Conservation (phyloP, 352 stramenopile genomes). For the Pythium folliculosum region DNA sequence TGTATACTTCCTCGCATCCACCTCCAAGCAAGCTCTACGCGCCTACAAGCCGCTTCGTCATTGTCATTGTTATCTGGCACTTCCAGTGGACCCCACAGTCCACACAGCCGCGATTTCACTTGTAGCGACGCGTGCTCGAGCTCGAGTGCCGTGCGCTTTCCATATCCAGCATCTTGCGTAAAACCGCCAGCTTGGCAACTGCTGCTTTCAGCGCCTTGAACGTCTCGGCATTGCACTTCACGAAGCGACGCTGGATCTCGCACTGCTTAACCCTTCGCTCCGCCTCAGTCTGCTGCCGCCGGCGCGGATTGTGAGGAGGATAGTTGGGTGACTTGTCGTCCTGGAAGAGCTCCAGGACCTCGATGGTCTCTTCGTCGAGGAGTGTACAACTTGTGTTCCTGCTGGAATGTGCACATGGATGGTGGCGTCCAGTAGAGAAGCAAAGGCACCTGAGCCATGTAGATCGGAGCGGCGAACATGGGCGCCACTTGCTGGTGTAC, state of each 20-base stretch:
- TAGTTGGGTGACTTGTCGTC: too few relatives aligned
- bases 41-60: too few relatives aligned
- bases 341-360: background rate
- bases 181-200: background rate
- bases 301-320: too few relatives aligned
- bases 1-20: too few relatives aligned
- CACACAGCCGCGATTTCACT: background rate
- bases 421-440: background rate
- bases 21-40: too few relatives aligned
- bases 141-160: background rate
- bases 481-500: too few relatives aligned
- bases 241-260: conserved; percentile 9
- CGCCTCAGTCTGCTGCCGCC: background rate
- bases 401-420: background rate
- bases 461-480: too few relatives aligned
- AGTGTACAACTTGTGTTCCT: background rate
- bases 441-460: background rate
- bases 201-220: background rate
- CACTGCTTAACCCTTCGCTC: background rate
- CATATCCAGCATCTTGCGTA: background rate
- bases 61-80: too few relatives aligned
- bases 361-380: background rate
- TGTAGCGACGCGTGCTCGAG: background rate
- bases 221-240: conserved; percentile 1
- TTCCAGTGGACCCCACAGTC: too few relatives aligned